Conservation (phyloP, 805 yeast species). For the Cyberlindnera amylophila region DNA sequence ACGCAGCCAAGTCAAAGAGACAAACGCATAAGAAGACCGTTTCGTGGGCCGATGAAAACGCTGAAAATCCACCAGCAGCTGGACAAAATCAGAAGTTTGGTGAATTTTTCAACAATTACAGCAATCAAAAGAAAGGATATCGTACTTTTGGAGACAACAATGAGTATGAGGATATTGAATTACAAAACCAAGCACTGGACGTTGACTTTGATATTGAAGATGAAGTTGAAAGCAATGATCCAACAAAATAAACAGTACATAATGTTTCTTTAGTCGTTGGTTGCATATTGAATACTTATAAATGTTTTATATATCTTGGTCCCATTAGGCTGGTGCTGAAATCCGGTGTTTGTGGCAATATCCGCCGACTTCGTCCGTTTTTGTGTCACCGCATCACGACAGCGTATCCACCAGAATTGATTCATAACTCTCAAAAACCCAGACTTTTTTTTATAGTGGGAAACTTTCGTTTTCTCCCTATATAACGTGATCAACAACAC, state of each 20-base stretch:
- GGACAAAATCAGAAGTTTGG: constrained; percentile 13
- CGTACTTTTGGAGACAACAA: constrained; percentile 9
- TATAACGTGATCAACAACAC: too few relatives aligned
- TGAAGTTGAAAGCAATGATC: constrained; percentile 1
- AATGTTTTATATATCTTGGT: too few relatives aligned
- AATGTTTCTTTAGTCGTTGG: not conserved
- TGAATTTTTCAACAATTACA: constrained; percentile 21
- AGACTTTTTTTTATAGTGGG: too few relatives aligned
- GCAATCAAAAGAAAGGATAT: constrained; percentile 15
- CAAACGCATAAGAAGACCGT: constrained; percentile 29
- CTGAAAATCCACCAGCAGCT: constrained; percentile 18
- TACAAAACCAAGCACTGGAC: constrained; percentile 16
- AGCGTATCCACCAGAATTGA: too few relatives aligned
- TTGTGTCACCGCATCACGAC: too few relatives aligned
- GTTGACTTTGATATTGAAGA: constrained; percentile 24
- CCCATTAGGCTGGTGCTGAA: too few relatives aligned
- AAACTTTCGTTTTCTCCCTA: too few relatives aligned
- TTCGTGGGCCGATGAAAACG: constrained; percentile 35
- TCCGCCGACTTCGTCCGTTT: too few relatives aligned
- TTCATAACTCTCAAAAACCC: too few relatives aligned
- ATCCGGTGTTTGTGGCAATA: too few relatives aligned
- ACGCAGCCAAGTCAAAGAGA: constrained; percentile 10
- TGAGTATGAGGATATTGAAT: constrained; percentile 22
- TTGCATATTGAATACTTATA: too few relatives aligned
- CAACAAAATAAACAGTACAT: not conserved